Evolutionary conservation across 768 basidiomycete genomes (phyloP), one percentile per base, ranked within the genome.

Genomic region (Panaeolus papilionaceus): DNA sequence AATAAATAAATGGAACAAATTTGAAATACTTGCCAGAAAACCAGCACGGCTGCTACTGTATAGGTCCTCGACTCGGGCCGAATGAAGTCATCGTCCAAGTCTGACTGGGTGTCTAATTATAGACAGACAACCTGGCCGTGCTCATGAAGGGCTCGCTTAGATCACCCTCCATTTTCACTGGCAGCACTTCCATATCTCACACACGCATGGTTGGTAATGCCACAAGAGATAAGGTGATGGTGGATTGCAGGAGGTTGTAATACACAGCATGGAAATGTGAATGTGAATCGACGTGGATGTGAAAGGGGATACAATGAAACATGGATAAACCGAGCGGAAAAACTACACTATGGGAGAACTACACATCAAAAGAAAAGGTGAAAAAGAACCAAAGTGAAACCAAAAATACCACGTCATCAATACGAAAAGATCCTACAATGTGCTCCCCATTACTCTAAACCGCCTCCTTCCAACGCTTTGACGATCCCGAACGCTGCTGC

Each of bases 401-500:
- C 26, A 51, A 33, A 58, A 58, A 33, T 58, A 58, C 54, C 54
- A 58, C 54, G 54, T 58, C 54, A 37, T 58, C 54, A 58, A 58
- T 18, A 16, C 14, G 20, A 28, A 11, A 33, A 4, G n/a, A 3
- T 4, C 18, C 1, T 28, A 10, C 45, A 20, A 2, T 11, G 49
- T 2, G 49, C 23, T 33, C 33, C 5, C 12, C 12, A 37, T 14
- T 58, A 58, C 26, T 28, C 54, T 12, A 26, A 51, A 14, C 62
- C 64, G 39, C 74, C 72, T 39, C 79, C 77, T 66, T 87, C 86
- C 67, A 88, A 63, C 0, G 78, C 78, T 66, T 81, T 82, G 20
- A 87, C 86, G 49, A 88, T 86, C 0, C 78, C 86, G 73, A 86
- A 88, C 23, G 86, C 86, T 0, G 85, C 85, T 4, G 88, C 95